Base-by-base conservation (phyloP, 371 early-diverging fungal genomes). In the Rhizopus sp. region DNA sequence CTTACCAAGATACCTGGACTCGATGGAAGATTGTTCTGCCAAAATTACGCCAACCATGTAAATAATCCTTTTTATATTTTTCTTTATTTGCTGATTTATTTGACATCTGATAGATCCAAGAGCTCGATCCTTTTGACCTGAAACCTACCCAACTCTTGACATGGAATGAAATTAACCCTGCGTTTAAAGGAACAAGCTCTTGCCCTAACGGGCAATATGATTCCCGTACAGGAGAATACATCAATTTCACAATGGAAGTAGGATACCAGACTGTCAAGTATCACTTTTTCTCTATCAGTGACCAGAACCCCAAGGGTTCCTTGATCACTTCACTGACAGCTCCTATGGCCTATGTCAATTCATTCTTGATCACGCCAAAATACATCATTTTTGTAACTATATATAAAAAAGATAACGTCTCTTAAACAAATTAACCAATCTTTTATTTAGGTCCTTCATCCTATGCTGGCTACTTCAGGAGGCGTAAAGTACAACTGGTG, bases 61-160 rank as follows among this genome's bases (percentile, higher is more conserved):
- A 55, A 64, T 40, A 38, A 16, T 6, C 35, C 13, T 34, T 30
- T 42, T 16, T 7, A 10, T 1, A 0, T 13, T 54, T 31, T 54
- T 42, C n/a, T n/a, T 47, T 23, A 7, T 12, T 44, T 35, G n/a
- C 15, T 59, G 23, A 44, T 17, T 50, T 40, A 61, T n/a, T 55
- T 63, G 9, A 48, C 65, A 10, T 29, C 34, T 32, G 59, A 44
- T 60, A 86, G 69, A 72, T 92, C 49, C 87, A 88, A 57, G 88
- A 87, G 56, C 67, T 93, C 49, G 91, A 91, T 71, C 81, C 90
- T 13, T 82, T 81, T 54, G 91, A 88, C 49, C 66, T 93, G 57
- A 81, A 81, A n/a, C 89, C 91, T 12, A 70, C 78, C 8, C 85
- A 86, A 12, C 72, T 85, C 4, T 70, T 85, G 32, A 77, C 82